Base-by-base conservation (phyloP, 768 basidiomycete species). In the Rhodotorula paludigena region DNA sequence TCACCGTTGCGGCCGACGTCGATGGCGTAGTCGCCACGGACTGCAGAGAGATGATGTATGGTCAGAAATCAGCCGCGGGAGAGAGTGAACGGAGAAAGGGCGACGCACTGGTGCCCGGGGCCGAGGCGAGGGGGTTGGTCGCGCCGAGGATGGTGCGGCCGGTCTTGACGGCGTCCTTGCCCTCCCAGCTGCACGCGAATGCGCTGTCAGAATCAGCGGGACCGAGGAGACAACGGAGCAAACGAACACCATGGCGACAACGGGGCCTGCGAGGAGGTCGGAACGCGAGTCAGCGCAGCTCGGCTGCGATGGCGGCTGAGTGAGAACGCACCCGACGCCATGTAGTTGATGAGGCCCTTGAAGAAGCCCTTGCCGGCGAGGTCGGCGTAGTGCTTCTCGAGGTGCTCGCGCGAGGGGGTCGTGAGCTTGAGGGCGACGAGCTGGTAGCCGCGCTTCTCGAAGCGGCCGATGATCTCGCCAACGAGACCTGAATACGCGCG, bases 401-500 rank as follows among this genome's bases (percentile, higher is more conserved):
- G 90, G 81, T 92, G 93, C 76, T 84, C 84, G 68, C 83, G 81
- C 73, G 87, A 83, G 49, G 96, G 83, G 53, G 87, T 85, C 69
- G 86, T 86, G 78, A 97, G 83, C 83, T 99, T 97, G 78, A 97
- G 83, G 66, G 94, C 94, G 78, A 88, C 83, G 79, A 98, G 88
- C 84, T 97, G 96, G 87, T 86, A 99, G 74, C 96, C 96, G 74
- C 94, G 91, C 83, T 89, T 86, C 85, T 99, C 96, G 81, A 99
- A 98, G 76, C 94, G 86, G 77, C 84, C 76, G 81, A 94, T 90
- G 86, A 98, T 97, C 82, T 91, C 87, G 78, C 91, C 94, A 79
- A 93, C 83, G 81, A 97, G 89, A 74, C 84, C 66, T 74, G 30
- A 1, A 18, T 20, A 61, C 11, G 28, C 6, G 41, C n/a, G n/a